These are phyloP conservation scores for Jacaranda copaia DNA, from an alignment of 257 asterid species.

Conservation along the genomic window DNA sequence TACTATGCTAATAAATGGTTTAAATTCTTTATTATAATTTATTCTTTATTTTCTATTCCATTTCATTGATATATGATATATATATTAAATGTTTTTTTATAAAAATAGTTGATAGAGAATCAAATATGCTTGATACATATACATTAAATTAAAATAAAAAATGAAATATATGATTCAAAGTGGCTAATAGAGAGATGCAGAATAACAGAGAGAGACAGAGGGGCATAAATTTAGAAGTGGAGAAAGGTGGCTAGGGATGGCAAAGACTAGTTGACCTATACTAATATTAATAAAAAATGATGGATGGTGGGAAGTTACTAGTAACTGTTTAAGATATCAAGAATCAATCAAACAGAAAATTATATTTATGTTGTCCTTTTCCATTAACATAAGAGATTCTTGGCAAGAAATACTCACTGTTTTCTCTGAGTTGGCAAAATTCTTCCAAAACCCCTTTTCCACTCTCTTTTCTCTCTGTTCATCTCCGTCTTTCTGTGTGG, in stretches of 20 bases:
- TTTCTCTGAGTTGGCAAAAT: constrained; percentile 36
- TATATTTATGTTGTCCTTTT: constrained; percentile 5
- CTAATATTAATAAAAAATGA: constrained; percentile 2
- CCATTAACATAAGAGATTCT: constrained; percentile 27
- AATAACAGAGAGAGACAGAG: neutral
- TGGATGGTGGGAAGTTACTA: constrained; percentile 38
- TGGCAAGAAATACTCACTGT: constrained; percentile 5
- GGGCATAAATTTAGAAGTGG: neutral
- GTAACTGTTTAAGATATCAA: constrained; percentile 37
- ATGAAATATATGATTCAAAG: too few species aligned
- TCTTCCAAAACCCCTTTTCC: constrained; percentile 38
- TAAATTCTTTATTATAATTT: too few species aligned
- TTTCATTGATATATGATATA: too few species aligned
- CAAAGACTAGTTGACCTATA: constrained; percentile 38
- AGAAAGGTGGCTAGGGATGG: constrained; percentile 14
- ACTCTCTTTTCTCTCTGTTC: constrained; percentile 7
- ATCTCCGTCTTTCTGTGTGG: constrained; percentile 2
- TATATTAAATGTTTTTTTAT: too few species aligned
- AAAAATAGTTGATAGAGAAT: too few species aligned
- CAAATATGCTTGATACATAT: too few species aligned
- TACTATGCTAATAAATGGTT: too few species aligned
- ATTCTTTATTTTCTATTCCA: too few species aligned
- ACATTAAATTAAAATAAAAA: too few species aligned
- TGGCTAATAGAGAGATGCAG: too few species aligned
- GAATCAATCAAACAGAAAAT: constrained; percentile 26